Conservation (phyloP, 805 yeast genomes). For the Wickerhamiella galacta region DNA sequence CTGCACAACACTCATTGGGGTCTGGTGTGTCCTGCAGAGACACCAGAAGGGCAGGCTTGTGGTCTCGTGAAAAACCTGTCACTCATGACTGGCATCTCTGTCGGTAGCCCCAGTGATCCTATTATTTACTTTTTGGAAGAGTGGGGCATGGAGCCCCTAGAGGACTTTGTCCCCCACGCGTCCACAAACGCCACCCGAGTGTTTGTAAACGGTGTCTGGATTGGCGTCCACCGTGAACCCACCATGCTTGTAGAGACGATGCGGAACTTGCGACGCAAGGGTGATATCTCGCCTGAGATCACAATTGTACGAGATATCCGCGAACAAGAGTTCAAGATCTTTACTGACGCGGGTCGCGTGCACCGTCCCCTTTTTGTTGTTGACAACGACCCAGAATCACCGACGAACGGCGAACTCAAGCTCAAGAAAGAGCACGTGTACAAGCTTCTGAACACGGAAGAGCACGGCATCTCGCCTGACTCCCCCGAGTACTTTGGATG, state of each 20-base stretch:
- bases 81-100: slow-evolving; percentile 93
- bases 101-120: slow-evolving; percentile 94
- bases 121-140: slow-evolving; percentile 85
- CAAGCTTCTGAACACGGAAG: slow-evolving; percentile 41
- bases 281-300: slow-evolving; percentile 91
- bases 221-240: slow-evolving; percentile 95
- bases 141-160: slow-evolving; percentile 98
- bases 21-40: slow-evolving; percentile 97
- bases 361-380: slow-evolving; percentile 93
- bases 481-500: slow-evolving; percentile 51
- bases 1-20: slow-evolving; percentile 99
- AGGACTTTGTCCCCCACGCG: slow-evolving; percentile 85
- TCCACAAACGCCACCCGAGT: slow-evolving; percentile 85
- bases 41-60: slow-evolving; percentile 99
- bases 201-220: slow-evolving; percentile 98
- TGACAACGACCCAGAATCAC: slow-evolving; percentile 43
- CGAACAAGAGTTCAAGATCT: slow-evolving; percentile 87
- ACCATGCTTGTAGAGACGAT: slow-evolving; percentile 80
- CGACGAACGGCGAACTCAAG: slow-evolving; percentile 55
- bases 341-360: slow-evolving; percentile 97
- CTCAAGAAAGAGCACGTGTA: slow-evolving; percentile 73
- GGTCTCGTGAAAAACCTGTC: slow-evolving; percentile 95
- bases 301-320: slow-evolving; percentile 93
- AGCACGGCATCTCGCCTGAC: slow-evolving; percentile 31
- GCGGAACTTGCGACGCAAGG: slow-evolving; percentile 81